A percentile compares a stretch with the other conserved stretches of the same genome.
Conservation (phyloP, 2,329 filamentous ascomycete species). For the Cladophialophora carrionii region DNA sequence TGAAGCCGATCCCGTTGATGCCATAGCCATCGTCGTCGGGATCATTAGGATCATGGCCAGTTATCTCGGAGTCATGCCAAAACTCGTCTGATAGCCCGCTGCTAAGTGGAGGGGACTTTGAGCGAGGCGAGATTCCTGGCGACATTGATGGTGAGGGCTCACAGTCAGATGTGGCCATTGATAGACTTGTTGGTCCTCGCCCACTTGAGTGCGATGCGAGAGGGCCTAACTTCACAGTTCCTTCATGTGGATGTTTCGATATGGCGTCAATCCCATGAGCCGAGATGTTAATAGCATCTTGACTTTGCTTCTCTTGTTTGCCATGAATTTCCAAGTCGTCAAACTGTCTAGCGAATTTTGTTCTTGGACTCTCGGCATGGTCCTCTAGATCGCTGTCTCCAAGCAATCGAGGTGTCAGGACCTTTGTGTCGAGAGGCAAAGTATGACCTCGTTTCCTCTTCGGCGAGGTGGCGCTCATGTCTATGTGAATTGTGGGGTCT, state of each 20-base stretch:
- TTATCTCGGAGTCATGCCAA: slow-evolving; percentile 67
- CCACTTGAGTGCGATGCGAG: not conserved
- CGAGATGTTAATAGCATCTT: not conserved
- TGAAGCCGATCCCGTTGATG: slow-evolving; percentile 67
- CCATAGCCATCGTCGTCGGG: slow-evolving; percentile 65
- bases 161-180: not conserved
- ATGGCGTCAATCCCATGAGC: not conserved
- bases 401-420: slow-evolving; percentile 7
- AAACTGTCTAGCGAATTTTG: slow-evolving; percentile 30
- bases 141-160: not conserved
- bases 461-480: slow-evolving; percentile 29
- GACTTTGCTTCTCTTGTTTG: not conserved
- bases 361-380: slow-evolving; percentile 24
- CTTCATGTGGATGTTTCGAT: no score
- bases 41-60: slow-evolving; percentile 60
- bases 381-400: slow-evolving; percentile 23
- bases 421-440: slow-evolving; percentile 26
- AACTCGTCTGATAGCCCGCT: slow-evolving; percentile 40
- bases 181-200: not conserved
- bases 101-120: slow-evolving; percentile 44
- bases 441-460: slow-evolving; percentile 30
- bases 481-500: not conserved
- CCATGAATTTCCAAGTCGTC: slow-evolving; percentile 39
- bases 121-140: slow-evolving; percentile 6
- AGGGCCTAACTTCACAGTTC: not conserved